Percentiles rank a stretch among this genome's conserved stretches.
Conservation (phyloP, 331 rosid species). For the Acacia pycnantha region DNA sequence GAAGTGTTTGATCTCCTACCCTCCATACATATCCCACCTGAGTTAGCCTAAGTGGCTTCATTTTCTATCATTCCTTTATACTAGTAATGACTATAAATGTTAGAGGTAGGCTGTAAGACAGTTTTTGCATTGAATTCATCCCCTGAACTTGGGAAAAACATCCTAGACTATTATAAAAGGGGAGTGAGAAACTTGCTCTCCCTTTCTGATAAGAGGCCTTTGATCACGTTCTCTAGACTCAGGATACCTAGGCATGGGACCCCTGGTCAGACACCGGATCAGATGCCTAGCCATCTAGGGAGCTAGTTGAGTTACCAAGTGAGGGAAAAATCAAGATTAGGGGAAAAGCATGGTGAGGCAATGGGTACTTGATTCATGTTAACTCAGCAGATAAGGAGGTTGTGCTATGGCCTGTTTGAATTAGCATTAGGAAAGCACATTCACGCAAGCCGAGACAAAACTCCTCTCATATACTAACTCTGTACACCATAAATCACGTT, state of each 20-base stretch:
- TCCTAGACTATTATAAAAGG: no score
- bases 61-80: background rate
- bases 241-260: background rate
- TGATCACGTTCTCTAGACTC: background rate
- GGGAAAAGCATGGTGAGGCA: background rate
- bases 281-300: background rate
- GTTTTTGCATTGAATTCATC: background rate
- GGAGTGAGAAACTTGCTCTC: background rate
- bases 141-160: no score
- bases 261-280: background rate
- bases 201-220: no score
- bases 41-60: background rate
- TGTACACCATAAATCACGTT: no score
- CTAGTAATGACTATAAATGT: background rate
- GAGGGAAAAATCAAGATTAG: background rate
- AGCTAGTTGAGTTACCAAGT: background rate
- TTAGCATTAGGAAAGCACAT: no score
- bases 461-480: no score
- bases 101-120: background rate
- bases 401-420: no score
- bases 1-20: background rate
- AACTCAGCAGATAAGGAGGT: background rate
- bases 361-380: background rate
- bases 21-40: background rate
- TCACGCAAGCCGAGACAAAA: no score